phyloP scores from a whole-genome alignment of 2,329 filamentous ascomycete genomes.

The Pyrenophora graminea region DNA sequence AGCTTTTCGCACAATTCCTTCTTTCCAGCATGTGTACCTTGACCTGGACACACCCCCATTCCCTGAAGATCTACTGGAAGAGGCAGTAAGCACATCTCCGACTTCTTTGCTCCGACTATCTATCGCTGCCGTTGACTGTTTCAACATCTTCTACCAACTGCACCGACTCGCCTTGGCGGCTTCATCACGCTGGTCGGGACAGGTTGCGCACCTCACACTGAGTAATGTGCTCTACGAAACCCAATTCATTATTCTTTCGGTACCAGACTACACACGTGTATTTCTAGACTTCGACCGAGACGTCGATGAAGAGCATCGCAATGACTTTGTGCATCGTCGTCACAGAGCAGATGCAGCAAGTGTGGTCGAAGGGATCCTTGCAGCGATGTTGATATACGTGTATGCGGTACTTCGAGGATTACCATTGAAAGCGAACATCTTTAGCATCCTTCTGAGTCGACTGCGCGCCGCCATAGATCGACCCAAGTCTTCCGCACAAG shows the following conservation, averaged over 20 bases:
- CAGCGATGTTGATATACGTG: slow-evolving; percentile 29
- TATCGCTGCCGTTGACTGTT: slow-evolving; percentile 24
- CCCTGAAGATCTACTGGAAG: slow-evolving; percentile 24
- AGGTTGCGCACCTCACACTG: slow-evolving; percentile 19
- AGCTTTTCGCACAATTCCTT: slow-evolving; percentile 24
- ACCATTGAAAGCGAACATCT: slow-evolving; percentile 27
- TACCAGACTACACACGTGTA: slow-evolving; percentile 25
- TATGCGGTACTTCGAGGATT: slow-evolving; percentile 28
- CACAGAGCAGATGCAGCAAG: slow-evolving; percentile 22
- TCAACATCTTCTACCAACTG: slow-evolving; percentile 34
- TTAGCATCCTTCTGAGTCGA: slow-evolving; percentile 4
- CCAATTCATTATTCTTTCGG: slow-evolving; percentile 24
- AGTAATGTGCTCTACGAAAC: slow-evolving; percentile 31
- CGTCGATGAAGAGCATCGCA: background rate
- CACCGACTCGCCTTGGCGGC: slow-evolving; percentile 29
- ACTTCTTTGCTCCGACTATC: slow-evolving; percentile 30
- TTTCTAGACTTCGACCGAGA: slow-evolving; percentile 21
- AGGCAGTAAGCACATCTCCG: slow-evolving; percentile 28
- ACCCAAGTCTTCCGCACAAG: background rate
- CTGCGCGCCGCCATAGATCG: slow-evolving; percentile 4
- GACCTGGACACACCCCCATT: slow-evolving; percentile 22
- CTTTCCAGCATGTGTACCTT: slow-evolving; percentile 23
- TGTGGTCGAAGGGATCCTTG: slow-evolving; percentile 21
- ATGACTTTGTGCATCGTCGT: slow-evolving; percentile 1
- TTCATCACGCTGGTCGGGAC: slow-evolving; percentile 19